Evolutionary conservation across 208 protist genomes (phyloP).

Genomic region (Wallacemonas sp.): DNA sequence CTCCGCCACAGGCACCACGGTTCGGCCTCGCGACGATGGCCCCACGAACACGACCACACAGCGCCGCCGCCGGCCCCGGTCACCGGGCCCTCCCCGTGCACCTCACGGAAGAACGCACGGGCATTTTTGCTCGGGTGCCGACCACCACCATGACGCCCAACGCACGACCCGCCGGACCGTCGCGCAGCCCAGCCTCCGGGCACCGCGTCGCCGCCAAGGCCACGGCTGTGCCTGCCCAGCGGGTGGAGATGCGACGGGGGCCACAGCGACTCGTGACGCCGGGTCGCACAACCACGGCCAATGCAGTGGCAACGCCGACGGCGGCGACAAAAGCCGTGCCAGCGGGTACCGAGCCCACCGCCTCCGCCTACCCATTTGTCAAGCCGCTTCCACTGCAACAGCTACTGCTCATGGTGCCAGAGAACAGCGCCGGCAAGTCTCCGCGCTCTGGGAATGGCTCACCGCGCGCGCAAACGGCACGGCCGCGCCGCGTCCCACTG

Average conservation of each 20-base stretch:
- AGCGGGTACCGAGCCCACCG: neutral
- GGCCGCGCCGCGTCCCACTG: neutral
- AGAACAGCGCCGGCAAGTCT: neutral
- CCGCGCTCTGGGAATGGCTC: neutral
- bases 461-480: neutral
- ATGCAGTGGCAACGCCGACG: neutral
- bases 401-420: neutral
- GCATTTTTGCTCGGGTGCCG: neutral
- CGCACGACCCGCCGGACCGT: neutral
- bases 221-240: neutral
- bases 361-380: constrained; percentile 7
- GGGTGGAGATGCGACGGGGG: neutral
- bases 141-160: too few relatives aligned
- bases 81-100: neutral
- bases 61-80: neutral
- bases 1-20: neutral
- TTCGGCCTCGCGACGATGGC: neutral
- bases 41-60: neutral
- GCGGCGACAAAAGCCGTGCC: neutral
- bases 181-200: neutral
- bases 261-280: neutral
- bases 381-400: constrained; percentile 13
- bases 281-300: neutral
- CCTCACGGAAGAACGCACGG: neutral
- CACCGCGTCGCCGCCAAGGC: too few relatives aligned